Evolutionary conservation across 2,329 filamentous ascomycete species (phyloP), one percentile per base, ranked within the genome.

Genomic region (Curvularia eragrostidis): DNA sequence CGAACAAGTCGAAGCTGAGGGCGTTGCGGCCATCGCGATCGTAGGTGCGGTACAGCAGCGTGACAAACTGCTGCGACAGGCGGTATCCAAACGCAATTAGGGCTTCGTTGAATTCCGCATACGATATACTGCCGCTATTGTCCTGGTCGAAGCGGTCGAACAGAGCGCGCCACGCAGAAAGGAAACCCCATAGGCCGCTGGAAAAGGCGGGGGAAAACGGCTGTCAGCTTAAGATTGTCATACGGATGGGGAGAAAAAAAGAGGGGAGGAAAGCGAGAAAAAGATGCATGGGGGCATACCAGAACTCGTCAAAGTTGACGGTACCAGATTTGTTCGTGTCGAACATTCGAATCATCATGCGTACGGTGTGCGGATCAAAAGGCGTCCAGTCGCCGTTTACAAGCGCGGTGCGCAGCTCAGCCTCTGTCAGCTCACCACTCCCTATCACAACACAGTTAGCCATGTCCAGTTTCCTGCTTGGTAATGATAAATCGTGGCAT

Each of bases 311-410:
- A 77, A 97, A 98, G 60, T 90, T 93, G 75, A 99, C 96, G 13
- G 90, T 91, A 50, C 93, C 93, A 61, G 86, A 90, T 68, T 91
- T 89, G 79, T 97, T 91, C 57, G 90, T 91, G 80, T 98, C 94
- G 79, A 99, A 99, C 95, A 99, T 98, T 74, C 93, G 90, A 67
- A 99, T 97, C 93, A 99, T 97, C 91, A 98, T 97, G 72, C 90
- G 90, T 64, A 98, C 93, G 1, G 95, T 99, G 69, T 97, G 91
- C 4, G 88, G 85, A 78, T 99, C 93, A 76, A 99, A 99, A 4
- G 92, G 87, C 1, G 91, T 91, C 87, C 91, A 97, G 82, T 99
- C 95, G 54, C 93, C 94, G 74, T 99, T 99, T 58, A 98, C 93
- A 5, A 99, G 87, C 19, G 95, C 95, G 1, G 91, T 89, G 9